Evolutionary conservation across 2,329 filamentous ascomycete genomes (phyloP), one percentile per base, ranked within the genome.

Genomic region (Neophaeococcomyces mojaviensis): DNA sequence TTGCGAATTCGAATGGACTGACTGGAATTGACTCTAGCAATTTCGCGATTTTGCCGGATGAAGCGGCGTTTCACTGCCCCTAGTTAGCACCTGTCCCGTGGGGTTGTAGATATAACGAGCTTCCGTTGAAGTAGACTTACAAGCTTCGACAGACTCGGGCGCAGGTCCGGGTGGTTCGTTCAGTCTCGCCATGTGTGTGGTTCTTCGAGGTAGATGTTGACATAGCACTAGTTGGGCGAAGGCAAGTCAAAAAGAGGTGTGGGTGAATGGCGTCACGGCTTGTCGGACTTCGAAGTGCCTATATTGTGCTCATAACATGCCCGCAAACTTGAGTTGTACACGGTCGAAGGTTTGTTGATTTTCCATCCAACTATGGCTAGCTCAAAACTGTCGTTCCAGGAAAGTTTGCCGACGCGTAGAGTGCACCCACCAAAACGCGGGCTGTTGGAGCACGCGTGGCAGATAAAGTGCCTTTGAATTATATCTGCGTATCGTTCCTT

Each of bases 21-120:
- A 46, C 72, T 73, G 5, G 79, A 82, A 58, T 83, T 82, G 50
- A 71, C 76, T 53, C 76, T 72, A 48, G 79, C 78, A 48, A 83
- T 76, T 59, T 83, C 79, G 55, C 79, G 76, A 59, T 83, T 83
- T 60, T 83, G 79, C 46, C 79, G 68, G 52, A 82, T 69, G 58
- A 82, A 82, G 53, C 78, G 68, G 49, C 79, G 70, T 66, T 81
- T 83, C 44, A 82, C 78, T 81, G 50, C 20, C 13, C 9, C 4
- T 8, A 40, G 39, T 48, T 39, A 41, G 34, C 26, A 4, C 13
- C 5, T 12, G 18, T 16, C 19, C 20, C 20, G 7, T 8, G n/a
- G 15, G 9, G 38, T 30, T 9, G 10, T 28, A 19, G 15, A n/a
- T 12, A 15, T 31, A 33, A 32, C 5, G 4, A 8, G 18, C 35